Base-by-base conservation (phyloP, 352 stramenopile species). In the Thraustochytrium striatum region DNA sequence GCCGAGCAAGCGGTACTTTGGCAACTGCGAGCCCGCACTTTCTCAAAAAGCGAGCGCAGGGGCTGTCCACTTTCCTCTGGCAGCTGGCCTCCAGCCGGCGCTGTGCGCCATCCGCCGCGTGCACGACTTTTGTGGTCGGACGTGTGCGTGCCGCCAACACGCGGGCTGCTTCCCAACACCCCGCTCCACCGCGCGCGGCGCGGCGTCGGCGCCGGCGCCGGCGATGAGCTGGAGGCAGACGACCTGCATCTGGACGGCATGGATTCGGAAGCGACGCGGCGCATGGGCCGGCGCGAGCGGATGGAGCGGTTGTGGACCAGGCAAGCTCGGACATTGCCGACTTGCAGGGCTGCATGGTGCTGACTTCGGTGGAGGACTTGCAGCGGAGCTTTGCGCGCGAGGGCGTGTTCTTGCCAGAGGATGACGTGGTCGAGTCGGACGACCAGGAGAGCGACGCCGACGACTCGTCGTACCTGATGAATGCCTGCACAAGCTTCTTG, bases 81-180 rank as follows among this genome's bases (percentile, higher is more conserved):
- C 41, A 75, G 52, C 50, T 75, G 13, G 65, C 65, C 21, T 11
- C 65, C 11, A 75, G 65, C 36, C 65, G 1, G n/a, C 41, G n/a
- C 21, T 75, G 25, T 75, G 65, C 47, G 65, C 65, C 19, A 21
- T 75, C 7, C 32, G 52, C 7, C 32, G 32, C 7, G 65, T 75
- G 30, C 65, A 75, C 36, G 65, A 75, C 11, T 75, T 75, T n/a
- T 75, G 21, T 75, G 65, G 65, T 62, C 43, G 21, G 36, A 70
- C 30, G 65, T 75, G 7, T 75, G 65, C 32, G 65, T 75, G 65
- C 65, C 65, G 21, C 65, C 65, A 13, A 75, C 65, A 38, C 44
- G 65, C 21, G 61, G 65, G 11, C 43, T 75, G 65, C 36, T 75
- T 39, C 65, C 65, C 7, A 75, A 43, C 50, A 75, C 65, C 41